These are phyloP conservation scores for Aspergillus ostianus DNA, from an alignment of 495 filamentous ascomycete species.

Conservation along the genomic window DNA sequence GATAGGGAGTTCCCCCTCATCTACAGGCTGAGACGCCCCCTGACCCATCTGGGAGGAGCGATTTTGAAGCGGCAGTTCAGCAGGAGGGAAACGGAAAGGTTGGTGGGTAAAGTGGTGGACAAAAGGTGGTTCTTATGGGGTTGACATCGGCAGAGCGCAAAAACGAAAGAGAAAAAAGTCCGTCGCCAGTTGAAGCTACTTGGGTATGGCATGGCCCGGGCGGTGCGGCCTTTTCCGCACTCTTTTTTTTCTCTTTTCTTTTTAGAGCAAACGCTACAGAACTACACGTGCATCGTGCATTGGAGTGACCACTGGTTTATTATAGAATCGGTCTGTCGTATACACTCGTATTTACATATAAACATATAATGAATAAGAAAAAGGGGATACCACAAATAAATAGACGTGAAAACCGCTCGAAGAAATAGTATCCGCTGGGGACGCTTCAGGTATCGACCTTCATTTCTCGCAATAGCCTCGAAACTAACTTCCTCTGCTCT, in stretches of 20 bases:
- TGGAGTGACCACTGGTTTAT: not conserved
- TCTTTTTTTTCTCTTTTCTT: not conserved
- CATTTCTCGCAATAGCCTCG: slow-evolving; percentile 57
- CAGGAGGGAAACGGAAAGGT: too few species aligned
- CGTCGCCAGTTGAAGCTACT: not conserved
- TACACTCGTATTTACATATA: not conserved
- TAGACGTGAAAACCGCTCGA: not conserved
- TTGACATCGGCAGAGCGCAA: not conserved
- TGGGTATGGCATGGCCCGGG: not conserved
- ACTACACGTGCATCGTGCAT: not conserved
- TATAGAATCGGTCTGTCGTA: not conserved
- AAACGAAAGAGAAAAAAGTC: not conserved
- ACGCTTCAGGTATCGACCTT: slow-evolving; percentile 35
- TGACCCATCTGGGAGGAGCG: not conserved
- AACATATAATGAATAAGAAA: not conserved
- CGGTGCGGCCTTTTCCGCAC: too few species aligned
- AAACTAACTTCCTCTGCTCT: slow-evolving; percentile 79
- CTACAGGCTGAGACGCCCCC: not conserved
- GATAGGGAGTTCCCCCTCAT: not conserved
- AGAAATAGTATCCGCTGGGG: not conserved
- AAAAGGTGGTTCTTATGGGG: not conserved
- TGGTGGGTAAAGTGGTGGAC: not conserved
- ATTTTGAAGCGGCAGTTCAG: not conserved
- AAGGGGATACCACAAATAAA: not conserved
- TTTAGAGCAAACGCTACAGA: not conserved